A percentile compares a stretch with the other conserved stretches of the same genome.
Conservation (phyloP, 2,329 filamentous ascomycete genomes). For the Fusarium sp. region DNA sequence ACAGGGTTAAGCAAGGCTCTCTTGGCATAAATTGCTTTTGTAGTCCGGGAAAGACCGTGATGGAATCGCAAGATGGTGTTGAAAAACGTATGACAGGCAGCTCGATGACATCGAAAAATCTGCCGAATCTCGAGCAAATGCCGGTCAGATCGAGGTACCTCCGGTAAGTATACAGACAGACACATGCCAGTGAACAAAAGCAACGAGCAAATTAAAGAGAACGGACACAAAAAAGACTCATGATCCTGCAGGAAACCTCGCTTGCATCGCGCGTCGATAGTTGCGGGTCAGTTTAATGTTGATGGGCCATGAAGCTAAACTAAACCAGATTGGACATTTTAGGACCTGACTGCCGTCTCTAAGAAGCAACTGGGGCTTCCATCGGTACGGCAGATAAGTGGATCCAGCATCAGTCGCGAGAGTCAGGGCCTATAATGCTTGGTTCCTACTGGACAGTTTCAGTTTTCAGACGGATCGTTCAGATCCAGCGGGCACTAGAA, state of each 20-base stretch:
- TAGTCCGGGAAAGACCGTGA: constrained; percentile 27
- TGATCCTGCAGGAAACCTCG: constrained; percentile 19
- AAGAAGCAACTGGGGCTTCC: constrained; percentile 25
- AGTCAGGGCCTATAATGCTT: not conserved
- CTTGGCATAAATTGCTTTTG: constrained; percentile 10
- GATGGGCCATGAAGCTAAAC: constrained; percentile 23
- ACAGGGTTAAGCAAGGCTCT: constrained; percentile 19
- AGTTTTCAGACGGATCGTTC: not conserved
- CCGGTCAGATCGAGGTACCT: not conserved
- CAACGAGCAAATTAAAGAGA: constrained; percentile 7
- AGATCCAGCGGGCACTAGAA: not conserved
- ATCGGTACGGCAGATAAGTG: constrained; percentile 18
- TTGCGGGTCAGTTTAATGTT: constrained; percentile 25
- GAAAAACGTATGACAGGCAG: constrained; percentile 43
- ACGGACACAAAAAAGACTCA: constrained; percentile 13
- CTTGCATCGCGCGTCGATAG: constrained; percentile 4
- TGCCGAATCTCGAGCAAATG: constrained; percentile 6
- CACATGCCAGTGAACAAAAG: constrained; percentile 5
- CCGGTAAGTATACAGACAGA: not conserved
- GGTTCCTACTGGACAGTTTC: not conserved
- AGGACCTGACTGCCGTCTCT: constrained; percentile 23
- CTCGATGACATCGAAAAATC: constrained; percentile 14
- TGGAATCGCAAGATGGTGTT: constrained; percentile 11
- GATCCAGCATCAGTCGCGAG: not conserved
- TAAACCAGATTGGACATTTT: constrained; percentile 25